phyloP scores from a whole-genome alignment of 345 rosid species.

The Hibiscus mutabilis region DNA sequence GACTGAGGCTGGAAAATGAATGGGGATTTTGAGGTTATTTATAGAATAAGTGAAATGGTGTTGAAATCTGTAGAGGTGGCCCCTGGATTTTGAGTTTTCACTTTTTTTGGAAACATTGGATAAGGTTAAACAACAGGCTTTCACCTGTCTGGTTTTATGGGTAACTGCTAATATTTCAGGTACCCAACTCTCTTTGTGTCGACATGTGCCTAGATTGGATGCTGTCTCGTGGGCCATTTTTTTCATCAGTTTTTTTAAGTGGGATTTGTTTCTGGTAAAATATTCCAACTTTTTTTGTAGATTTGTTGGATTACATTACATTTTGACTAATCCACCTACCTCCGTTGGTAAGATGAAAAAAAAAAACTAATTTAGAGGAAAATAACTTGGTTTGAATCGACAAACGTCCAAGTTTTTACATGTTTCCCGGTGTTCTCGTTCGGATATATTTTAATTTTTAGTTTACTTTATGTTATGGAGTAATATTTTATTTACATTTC shows the following conservation, averaged over 20 bases:
- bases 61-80: conserved; percentile 10
- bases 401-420: no score
- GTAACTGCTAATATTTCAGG: not conserved
- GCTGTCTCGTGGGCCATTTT: conserved; percentile 1
- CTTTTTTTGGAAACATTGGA: conserved; percentile 26
- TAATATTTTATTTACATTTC: no score
- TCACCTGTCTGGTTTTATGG: conserved; percentile 11
- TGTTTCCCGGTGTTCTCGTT: no score
- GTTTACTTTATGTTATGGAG: no score
- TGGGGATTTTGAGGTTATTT: conserved; percentile 2
- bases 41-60: conserved; percentile 8
- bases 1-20: not conserved
- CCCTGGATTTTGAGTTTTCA: conserved; percentile 27
- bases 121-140: conserved; percentile 34
- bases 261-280: not conserved
- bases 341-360: no score
- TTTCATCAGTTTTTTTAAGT: not conserved
- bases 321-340: no score
- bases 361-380: no score
- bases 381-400: no score
- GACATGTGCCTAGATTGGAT: not conserved
- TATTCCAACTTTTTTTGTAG: no score
- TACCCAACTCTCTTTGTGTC: not conserved
- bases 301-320: no score
- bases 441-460: no score